Conservation (phyloP, 2,329 filamentous ascomycete genomes). For the Fusarium ambrosium region DNA sequence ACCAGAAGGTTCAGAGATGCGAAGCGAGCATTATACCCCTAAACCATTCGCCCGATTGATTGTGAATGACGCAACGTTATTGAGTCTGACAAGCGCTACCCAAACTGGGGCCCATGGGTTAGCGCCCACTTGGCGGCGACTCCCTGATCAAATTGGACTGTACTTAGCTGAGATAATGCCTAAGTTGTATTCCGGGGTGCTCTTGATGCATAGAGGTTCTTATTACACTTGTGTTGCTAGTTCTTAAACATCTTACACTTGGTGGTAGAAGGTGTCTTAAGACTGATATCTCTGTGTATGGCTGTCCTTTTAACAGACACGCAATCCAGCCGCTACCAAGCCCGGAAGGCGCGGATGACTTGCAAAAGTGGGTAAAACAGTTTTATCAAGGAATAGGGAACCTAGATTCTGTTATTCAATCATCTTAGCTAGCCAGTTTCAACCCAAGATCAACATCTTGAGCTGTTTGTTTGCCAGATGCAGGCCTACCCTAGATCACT, state of each 20-base stretch:
- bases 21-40: slow-evolving; percentile 7
- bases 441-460: background rate
- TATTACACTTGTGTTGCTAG: background rate
- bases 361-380: background rate
- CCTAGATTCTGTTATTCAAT: fast-evolving
- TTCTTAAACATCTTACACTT: background rate
- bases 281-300: no score
- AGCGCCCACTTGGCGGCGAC: background rate
- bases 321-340: background rate
- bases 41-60: background rate
- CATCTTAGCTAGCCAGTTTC: background rate
- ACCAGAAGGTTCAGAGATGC: background rate
- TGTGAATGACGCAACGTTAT: background rate
- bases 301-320: no score
- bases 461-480: background rate
- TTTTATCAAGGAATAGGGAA: background rate
- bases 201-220: background rate
- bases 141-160: background rate
- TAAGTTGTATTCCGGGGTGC: background rate
- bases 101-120: background rate
- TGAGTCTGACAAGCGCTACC: background rate
- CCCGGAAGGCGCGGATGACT: background rate
- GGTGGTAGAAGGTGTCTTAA: no score
- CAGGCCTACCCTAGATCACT: background rate
- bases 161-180: background rate